Conservation (phyloP, 2,329 filamentous ascomycete species). For the Neurospora sp. region DNA sequence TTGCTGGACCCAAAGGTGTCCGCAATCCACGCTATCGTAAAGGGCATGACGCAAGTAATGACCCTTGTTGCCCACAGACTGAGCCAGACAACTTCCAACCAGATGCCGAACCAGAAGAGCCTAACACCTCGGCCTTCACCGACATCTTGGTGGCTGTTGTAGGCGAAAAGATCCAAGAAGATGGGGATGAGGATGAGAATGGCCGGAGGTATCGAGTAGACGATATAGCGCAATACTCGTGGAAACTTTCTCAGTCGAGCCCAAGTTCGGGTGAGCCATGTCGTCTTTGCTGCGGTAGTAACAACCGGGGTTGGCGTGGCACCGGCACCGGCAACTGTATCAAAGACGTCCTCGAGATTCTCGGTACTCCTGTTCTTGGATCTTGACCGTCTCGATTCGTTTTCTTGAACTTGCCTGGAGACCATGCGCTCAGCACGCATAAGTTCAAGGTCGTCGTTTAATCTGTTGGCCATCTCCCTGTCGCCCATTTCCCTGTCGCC, state of each 20-base stretch:
- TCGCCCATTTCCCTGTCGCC: constrained; percentile 17
- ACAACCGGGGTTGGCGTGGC: not conserved
- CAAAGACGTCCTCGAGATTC: constrained; percentile 36
- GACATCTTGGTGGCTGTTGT: constrained; percentile 31
- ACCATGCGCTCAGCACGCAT: constrained; percentile 36
- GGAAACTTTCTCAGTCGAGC: constrained; percentile 38
- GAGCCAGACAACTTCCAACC: constrained; percentile 89
- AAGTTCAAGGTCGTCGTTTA: constrained; percentile 40
- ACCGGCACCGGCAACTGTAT: constrained; percentile 15
- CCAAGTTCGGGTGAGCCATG: constrained; percentile 28
- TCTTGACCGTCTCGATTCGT: constrained; percentile 20
- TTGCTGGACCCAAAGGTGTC: constrained; percentile 73
- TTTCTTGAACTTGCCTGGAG: constrained; percentile 28
- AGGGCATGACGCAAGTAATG: constrained; percentile 40
- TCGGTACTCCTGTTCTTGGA: constrained; percentile 25
- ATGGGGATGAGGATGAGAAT: constrained; percentile 36
- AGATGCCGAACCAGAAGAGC: constrained; percentile 87
- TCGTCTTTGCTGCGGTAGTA: constrained; percentile 11
- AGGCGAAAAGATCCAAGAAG: constrained; percentile 32
- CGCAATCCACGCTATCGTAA: constrained; percentile 40
- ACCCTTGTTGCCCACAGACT: constrained; percentile 70
- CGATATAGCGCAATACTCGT: constrained; percentile 36
- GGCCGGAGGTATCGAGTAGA: constrained; percentile 38
- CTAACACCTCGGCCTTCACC: constrained; percentile 62
- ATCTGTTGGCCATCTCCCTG: constrained; percentile 25